A percentile compares a stretch with the other conserved stretches of the same genome.
These are phyloP conservation scores for Suillus subaureus DNA, from an alignment of 768 basidiomycete genomes.

Conservation along the genomic window DNA sequence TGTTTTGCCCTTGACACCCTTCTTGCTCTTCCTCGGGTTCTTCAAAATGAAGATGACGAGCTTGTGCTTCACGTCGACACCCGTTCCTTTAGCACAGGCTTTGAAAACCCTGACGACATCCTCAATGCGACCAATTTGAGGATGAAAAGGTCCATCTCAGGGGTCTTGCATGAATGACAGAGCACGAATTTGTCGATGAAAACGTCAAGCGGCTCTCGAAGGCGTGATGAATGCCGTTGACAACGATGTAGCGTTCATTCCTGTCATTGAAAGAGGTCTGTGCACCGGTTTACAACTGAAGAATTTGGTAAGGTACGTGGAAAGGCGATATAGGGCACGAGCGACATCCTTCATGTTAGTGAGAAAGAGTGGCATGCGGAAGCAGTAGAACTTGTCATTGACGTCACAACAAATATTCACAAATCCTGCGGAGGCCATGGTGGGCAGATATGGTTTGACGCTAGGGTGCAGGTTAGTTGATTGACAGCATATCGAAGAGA, in stretches of 20 bases:
- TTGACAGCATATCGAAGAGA: conserved; percentile 1
- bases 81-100: conserved; percentile 71
- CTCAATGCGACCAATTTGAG: conserved; percentile 80
- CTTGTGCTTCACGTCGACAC: conserved; percentile 65
- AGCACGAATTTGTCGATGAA: conserved; percentile 99
- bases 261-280: conserved; percentile 96
- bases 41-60: conserved; percentile 95
- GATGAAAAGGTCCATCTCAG: conserved; percentile 94
- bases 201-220: conserved; percentile 90
- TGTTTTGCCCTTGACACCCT: conserved; percentile 33
- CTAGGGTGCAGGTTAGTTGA: not conserved
- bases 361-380: conserved; percentile 87
- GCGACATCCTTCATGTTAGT: conserved; percentile 98
- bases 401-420: conserved; percentile 96
- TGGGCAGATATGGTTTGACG: conserved; percentile 54
- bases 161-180: conserved; percentile 97
- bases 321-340: conserved; percentile 71
- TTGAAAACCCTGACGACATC: conserved; percentile 96
- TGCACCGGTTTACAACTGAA: conserved; percentile 96
- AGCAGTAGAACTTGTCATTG: conserved; percentile 95
- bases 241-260: conserved; percentile 97
- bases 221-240: conserved; percentile 95
- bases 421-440: conserved; percentile 76
- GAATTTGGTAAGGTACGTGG: conserved; percentile 94
- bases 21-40: conserved; percentile 76